Evolutionary conservation across 2,329 filamentous ascomycete species (phyloP).

Genomic region (Microdochium trichocladiopsis): DNA sequence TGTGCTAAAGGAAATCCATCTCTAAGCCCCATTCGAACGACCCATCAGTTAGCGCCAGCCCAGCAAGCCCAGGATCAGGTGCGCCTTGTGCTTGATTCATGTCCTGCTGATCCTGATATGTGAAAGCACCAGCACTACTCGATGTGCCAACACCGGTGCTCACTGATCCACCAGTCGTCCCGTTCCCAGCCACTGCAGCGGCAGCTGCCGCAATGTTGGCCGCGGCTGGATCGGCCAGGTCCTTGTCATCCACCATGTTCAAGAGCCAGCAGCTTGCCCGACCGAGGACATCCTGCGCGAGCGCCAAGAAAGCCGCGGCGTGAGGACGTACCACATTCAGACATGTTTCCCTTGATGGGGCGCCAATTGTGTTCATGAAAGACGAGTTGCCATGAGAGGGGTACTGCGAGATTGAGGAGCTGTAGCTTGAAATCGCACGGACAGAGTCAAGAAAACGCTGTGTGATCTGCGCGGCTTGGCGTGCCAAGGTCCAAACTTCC

Average conservation of each 20-base stretch:
- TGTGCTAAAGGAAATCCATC: background rate
- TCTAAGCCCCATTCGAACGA: background rate
- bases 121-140: background rate
- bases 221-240: background rate
- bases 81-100: background rate
- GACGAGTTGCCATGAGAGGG: slow-evolving; percentile 5
- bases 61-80: background rate
- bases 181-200: background rate
- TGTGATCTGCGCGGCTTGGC: background rate
- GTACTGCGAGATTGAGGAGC: background rate
- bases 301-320: slow-evolving; percentile 11
- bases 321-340: slow-evolving; percentile 11
- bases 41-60: background rate
- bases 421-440: background rate
- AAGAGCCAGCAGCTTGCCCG: slow-evolving; percentile 21
- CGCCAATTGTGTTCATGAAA: slow-evolving; percentile 4
- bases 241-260: slow-evolving; percentile 8
- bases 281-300: slow-evolving; percentile 25
- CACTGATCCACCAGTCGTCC: background rate
- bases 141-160: background rate
- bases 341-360: slow-evolving; percentile 8
- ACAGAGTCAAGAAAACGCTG: background rate
- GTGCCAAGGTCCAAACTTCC: slow-evolving; percentile 7
- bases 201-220: background rate
- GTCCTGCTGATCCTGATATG: background rate